Conservation (phyloP, 768 basidiomycete genomes). For the Auricularia cornea region DNA sequence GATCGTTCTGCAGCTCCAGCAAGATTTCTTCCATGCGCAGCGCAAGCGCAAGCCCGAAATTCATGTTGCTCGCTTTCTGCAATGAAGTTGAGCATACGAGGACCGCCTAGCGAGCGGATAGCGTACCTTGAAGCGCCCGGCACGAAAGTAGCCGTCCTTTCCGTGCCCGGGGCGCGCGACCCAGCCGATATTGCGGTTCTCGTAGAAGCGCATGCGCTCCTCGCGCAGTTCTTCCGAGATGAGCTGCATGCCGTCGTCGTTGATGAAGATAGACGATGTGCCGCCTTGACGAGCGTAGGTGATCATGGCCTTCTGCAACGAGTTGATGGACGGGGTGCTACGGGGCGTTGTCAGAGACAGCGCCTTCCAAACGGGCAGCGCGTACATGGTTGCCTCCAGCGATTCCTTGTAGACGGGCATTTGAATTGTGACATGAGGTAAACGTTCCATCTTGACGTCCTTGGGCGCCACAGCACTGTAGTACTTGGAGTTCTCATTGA, state of each 20-base stretch:
- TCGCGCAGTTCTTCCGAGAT: conserved; percentile 19
- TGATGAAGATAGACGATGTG: conserved; percentile 26
- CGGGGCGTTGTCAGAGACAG: conserved; percentile 9
- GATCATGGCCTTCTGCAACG: conserved; percentile 27
- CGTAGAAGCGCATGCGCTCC: conserved; percentile 25
- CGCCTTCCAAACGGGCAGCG: not conserved
- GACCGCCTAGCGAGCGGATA: not conserved
- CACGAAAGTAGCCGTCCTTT: conserved; percentile 46
- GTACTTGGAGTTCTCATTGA: conserved; percentile 28
- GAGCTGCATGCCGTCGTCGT: conserved; percentile 33
- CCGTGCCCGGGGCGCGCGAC: conserved; percentile 23
- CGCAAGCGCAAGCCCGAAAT: conserved; percentile 66
- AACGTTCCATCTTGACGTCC: not conserved
- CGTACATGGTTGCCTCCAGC: conserved; percentile 7
- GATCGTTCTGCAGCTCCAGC: not conserved
- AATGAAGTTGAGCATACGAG: not conserved
- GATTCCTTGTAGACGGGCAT: conserved; percentile 25
- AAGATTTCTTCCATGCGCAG: conserved; percentile 42
- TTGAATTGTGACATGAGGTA: conserved; percentile 13
- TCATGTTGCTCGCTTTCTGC: conserved; percentile 83
- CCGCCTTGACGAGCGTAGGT: conserved; percentile 34
- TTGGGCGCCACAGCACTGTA: conserved; percentile 12
- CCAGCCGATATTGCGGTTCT: conserved; percentile 20
- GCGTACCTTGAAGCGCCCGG: conserved; percentile 67
- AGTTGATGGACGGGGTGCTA: conserved; percentile 16